These are phyloP conservation scores for Heterobasidion annosum DNA, from an alignment of 1,284 basidiomycete genomes.

Conservation along the genomic window DNA sequence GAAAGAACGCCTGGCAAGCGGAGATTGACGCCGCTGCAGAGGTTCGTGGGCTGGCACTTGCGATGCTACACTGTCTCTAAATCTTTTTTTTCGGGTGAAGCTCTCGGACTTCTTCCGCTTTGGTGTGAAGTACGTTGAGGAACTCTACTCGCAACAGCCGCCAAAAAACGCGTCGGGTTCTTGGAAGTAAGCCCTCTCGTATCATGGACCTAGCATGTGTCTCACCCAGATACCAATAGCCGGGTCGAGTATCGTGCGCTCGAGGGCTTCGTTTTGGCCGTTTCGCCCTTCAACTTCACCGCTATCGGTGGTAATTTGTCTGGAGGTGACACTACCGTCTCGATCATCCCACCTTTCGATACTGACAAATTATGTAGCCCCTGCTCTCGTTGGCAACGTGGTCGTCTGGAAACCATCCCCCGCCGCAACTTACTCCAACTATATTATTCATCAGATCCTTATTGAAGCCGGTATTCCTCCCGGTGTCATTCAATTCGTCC, in stretches of 20 bases:
- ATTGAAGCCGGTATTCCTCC: conserved; percentile 91
- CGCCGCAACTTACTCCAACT: conserved; percentile 92
- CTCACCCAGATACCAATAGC: conserved; percentile 30
- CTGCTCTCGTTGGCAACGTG: conserved; percentile 92
- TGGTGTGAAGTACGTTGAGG: conserved; percentile 94
- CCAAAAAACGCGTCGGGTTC: conserved; percentile 77
- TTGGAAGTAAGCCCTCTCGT: conserved; percentile 78
- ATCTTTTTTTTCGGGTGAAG: conserved; percentile 27
- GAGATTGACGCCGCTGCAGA: conserved; percentile 99
- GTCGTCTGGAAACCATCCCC: conserved; percentile 98
- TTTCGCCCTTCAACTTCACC: conserved; percentile 98
- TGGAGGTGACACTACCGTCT: conserved; percentile 33
- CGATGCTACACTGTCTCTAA: not conserved
- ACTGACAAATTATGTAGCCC: conserved; percentile 34
- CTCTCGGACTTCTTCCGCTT: conserved; percentile 94
- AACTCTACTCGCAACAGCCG: conserved; percentile 89
- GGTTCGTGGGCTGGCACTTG: conserved; percentile 33
- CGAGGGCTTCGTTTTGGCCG: conserved; percentile 95
- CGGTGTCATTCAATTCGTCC: conserved; percentile 96
- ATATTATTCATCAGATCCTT: conserved; percentile 87
- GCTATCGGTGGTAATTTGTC: conserved; percentile 93
- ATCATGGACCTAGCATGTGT: not conserved
- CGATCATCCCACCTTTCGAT: conserved; percentile 13
- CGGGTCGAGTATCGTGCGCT: conserved; percentile 93
- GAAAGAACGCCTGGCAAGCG: conserved; percentile 99